A percentile compares a stretch with the other conserved stretches of the same genome.
Conservation (phyloP, 192 early-diverging fungal genomes). For the Polychytrium aggregatum region DNA sequence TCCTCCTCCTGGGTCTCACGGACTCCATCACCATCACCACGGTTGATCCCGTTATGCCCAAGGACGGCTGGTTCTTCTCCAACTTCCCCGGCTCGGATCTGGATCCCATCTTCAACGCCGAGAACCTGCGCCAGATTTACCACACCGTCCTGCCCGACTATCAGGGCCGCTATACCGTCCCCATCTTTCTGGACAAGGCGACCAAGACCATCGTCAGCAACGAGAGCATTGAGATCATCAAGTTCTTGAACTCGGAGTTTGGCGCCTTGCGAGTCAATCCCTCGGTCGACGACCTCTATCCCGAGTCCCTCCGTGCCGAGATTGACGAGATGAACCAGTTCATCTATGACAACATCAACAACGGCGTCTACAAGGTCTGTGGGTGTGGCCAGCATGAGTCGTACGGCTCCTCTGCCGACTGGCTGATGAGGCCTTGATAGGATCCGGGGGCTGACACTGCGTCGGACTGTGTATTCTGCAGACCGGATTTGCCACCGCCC, state of each 20-base stretch:
- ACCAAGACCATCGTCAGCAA: slow-evolving; percentile 84
- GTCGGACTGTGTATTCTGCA: too few species aligned
- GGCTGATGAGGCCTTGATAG: too few species aligned
- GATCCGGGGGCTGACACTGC: too few species aligned
- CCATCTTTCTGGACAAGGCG: slow-evolving; percentile 96
- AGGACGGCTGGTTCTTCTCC: slow-evolving; percentile 71
- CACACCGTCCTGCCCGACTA: slow-evolving; percentile 80
- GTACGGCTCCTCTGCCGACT: too few species aligned
- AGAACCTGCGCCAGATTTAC: slow-evolving; percentile 79
- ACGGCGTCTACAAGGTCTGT: slow-evolving; percentile 93
- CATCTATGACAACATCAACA: slow-evolving; percentile 92
- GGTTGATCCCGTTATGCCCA: slow-evolving; percentile 70
- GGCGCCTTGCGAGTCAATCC: slow-evolving; percentile 48
- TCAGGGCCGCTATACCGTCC: slow-evolving; percentile 69
- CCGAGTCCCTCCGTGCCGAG: slow-evolving; percentile 52
- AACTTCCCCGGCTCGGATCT: slow-evolving; percentile 61
- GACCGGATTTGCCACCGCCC: slow-evolving; percentile 79
- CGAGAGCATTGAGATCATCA: slow-evolving; percentile 91
- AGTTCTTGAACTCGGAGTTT: slow-evolving; percentile 86
- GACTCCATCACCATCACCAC: slow-evolving; percentile 72
- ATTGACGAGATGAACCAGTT: slow-evolving; percentile 85
- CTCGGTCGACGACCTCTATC: slow-evolving; percentile 68
- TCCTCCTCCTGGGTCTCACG: slow-evolving; percentile 85
- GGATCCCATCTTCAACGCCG: slow-evolving; percentile 62
- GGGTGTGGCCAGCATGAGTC: too few species aligned